phyloP scores from a whole-genome alignment of 2,329 filamentous ascomycete genomes.

The Ophiostoma tasmaniense region DNA sequence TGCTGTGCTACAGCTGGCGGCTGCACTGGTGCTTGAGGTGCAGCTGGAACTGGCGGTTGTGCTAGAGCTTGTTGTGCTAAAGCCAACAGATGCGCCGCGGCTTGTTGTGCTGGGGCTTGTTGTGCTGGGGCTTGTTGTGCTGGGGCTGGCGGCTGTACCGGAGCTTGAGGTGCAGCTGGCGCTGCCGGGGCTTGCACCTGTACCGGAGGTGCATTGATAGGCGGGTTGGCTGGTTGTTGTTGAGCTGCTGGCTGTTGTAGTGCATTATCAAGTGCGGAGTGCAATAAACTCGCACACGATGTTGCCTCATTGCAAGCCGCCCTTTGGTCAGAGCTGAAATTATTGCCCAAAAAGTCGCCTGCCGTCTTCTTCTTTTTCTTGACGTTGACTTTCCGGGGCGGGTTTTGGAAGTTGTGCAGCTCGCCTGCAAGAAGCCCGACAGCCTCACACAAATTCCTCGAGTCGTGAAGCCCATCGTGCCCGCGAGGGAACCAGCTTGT shows the following conservation, averaged over 20 bases:
- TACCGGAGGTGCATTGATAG: background rate
- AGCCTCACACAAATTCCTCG: background rate
- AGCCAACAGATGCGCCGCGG: too few relatives aligned
- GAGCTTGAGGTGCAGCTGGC: background rate
- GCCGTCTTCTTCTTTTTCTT: background rate
- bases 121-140: background rate
- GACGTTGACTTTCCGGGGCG: background rate
- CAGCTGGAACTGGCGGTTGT: too few relatives aligned
- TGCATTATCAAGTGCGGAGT: background rate
- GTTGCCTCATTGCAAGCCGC: background rate
- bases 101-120: background rate
- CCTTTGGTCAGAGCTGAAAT: background rate
- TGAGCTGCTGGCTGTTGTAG: background rate
- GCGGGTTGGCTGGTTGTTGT: background rate
- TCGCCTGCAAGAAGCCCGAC: background rate
- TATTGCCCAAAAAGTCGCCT: background rate
- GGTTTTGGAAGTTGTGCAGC: background rate
- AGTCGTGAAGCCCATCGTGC: background rate
- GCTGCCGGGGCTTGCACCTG: conserved; percentile 1
- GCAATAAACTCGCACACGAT: background rate
- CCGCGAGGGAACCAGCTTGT: background rate
- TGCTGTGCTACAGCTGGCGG: too few relatives aligned
- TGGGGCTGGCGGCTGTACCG: background rate
- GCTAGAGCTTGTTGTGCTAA: background rate
- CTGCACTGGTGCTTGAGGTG: too few relatives aligned